phyloP scores from a whole-genome alignment of 1,139 yeast genomes.

The Sugiyamaella xylanicola region DNA sequence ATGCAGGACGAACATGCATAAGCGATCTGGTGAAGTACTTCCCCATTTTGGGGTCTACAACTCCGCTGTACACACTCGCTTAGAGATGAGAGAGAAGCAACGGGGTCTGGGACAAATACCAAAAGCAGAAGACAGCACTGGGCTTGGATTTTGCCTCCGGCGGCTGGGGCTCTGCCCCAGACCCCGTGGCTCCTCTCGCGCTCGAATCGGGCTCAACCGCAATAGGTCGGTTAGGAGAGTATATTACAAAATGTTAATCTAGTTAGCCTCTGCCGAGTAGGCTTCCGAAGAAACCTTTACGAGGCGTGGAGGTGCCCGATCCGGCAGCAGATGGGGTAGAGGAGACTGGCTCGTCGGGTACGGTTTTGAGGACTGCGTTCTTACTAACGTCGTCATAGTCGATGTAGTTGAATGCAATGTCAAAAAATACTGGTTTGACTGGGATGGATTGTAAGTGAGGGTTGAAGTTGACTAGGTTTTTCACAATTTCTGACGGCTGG shows the following conservation, averaged over 20 bases:
- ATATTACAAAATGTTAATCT: slow-evolving; percentile 2
- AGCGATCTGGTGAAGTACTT: background rate
- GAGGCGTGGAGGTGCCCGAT: slow-evolving; percentile 11
- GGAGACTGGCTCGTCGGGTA: background rate
- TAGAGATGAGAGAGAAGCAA: too few relatives aligned
- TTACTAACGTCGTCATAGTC: slow-evolving; percentile 32
- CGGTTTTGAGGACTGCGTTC: slow-evolving; percentile 10
- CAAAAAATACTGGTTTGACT: slow-evolving; percentile 87
- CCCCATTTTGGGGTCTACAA: slow-evolving; percentile 1
- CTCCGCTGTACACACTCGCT: background rate
- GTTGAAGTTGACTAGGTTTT: slow-evolving; percentile 53
- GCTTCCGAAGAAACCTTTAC: slow-evolving; percentile 24
- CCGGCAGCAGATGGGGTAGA: slow-evolving; percentile 12
- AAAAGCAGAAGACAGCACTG: too few relatives aligned
- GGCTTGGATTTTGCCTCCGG: too few relatives aligned
- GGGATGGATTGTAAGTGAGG: slow-evolving; percentile 57
- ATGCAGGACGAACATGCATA: background rate
- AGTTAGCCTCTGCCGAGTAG: slow-evolving; percentile 17
- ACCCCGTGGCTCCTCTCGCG: too few relatives aligned
- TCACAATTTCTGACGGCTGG: slow-evolving; percentile 44
- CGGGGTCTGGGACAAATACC: too few relatives aligned
- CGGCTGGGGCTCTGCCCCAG: too few relatives aligned
- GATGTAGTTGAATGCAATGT: slow-evolving; percentile 82
- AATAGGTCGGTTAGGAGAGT: too few relatives aligned
- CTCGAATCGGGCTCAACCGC: too few relatives aligned